These are phyloP conservation scores for Cercospora berteroae DNA, from an alignment of 2,329 filamentous ascomycete genomes.

Conservation along the genomic window DNA sequence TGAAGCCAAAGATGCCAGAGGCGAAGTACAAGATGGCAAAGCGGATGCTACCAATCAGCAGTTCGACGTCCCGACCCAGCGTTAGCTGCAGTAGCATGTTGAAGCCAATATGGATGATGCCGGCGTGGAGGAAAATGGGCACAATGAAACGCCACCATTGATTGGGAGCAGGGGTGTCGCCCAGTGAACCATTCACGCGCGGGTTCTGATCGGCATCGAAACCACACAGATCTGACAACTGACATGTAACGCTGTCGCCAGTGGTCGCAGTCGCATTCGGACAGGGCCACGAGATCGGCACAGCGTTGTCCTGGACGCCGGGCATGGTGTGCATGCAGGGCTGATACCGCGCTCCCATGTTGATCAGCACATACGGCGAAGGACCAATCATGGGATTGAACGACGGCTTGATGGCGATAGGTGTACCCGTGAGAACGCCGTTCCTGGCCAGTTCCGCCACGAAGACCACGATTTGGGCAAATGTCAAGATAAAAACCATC, in stretches of 20 bases:
- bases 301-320: slow-evolving; percentile 54
- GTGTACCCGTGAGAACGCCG: slow-evolving; percentile 71
- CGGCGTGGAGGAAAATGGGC: slow-evolving; percentile 93
- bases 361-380: slow-evolving; percentile 84
- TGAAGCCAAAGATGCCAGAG: slow-evolving; percentile 91
- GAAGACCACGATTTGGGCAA: slow-evolving; percentile 79
- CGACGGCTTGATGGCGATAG: slow-evolving; percentile 73
- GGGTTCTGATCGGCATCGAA: slow-evolving; percentile 75
- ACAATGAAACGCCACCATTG: slow-evolving; percentile 97
- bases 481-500: slow-evolving; percentile 76
- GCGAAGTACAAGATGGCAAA: slow-evolving; percentile 88
- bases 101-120: slow-evolving; percentile 91
- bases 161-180: slow-evolving; percentile 67
- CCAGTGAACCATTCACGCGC: slow-evolving; percentile 46
- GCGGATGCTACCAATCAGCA: slow-evolving; percentile 80
- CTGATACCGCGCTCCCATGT: slow-evolving; percentile 90
- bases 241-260: slow-evolving; percentile 59
- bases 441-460: slow-evolving; percentile 84
- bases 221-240: slow-evolving; percentile 77
- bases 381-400: slow-evolving; percentile 99
- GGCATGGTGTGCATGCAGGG: slow-evolving; percentile 90
- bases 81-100: slow-evolving; percentile 91
- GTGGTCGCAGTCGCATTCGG: slow-evolving; percentile 69
- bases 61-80: slow-evolving; percentile 88
- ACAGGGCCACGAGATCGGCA: slow-evolving; percentile 67